Conservation (phyloP, 2,329 filamentous ascomycete genomes). For the Fusarium sp. region DNA sequence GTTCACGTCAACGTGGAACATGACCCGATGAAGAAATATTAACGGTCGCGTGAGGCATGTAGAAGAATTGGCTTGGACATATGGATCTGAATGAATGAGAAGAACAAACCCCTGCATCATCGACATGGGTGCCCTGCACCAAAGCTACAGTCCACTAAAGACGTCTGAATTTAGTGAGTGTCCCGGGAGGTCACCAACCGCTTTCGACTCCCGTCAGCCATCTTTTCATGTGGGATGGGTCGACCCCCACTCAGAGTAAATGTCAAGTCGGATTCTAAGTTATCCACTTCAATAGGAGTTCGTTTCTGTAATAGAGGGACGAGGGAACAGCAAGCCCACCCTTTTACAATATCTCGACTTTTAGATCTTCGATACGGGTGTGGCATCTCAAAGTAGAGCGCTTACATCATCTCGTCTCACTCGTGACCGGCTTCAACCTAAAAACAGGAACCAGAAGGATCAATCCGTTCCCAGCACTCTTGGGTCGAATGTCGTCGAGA, state of each 20-base stretch:
- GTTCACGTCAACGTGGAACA: not conserved
- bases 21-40: not conserved
- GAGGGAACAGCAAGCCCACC: constrained; percentile 27
- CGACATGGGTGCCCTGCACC: constrained; percentile 16
- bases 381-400: constrained; percentile 20
- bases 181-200: constrained; percentile 28
- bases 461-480: constrained; percentile 28
- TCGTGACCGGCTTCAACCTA: constrained; percentile 27
- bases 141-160: not conserved
- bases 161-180: constrained; percentile 16
- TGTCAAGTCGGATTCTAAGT: constrained; percentile 23
- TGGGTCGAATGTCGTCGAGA: constrained; percentile 41
- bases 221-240: constrained; percentile 29
- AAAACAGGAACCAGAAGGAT: constrained; percentile 41
- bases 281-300: constrained; percentile 40
- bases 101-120: constrained; percentile 9
- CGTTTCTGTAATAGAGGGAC: constrained; percentile 29
- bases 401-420: constrained; percentile 31
- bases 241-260: constrained; percentile 36
- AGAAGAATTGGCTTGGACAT: constrained; percentile 28
- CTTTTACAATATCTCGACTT: constrained; percentile 22
- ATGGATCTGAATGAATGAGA: constrained; percentile 10
- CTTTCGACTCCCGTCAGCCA: constrained; percentile 29
- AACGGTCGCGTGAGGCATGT: constrained; percentile 41
- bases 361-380: constrained; percentile 10